Conservation (phyloP, 2,329 filamentous ascomycete genomes). For the Exutisphaerella laricina region DNA sequence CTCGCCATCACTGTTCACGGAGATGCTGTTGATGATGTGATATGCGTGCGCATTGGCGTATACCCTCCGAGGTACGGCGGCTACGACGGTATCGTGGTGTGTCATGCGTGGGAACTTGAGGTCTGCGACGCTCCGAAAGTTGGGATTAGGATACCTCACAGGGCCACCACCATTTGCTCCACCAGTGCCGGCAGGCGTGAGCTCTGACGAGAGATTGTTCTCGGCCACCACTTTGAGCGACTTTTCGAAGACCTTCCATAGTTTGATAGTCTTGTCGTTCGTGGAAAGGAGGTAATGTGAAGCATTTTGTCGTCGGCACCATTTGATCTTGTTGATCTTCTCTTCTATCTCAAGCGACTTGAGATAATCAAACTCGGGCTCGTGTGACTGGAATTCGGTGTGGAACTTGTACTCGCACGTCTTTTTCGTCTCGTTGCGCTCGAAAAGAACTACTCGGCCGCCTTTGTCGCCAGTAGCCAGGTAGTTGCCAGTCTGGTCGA, state of each 20-base stretch:
- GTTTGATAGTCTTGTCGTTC: slow-evolving; percentile 99
- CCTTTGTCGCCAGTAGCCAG: slow-evolving; percentile 87
- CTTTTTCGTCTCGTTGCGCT: slow-evolving; percentile 99
- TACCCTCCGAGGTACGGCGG: slow-evolving; percentile 88
- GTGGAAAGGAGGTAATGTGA: slow-evolving; percentile 97
- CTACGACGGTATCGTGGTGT: slow-evolving; percentile 96
- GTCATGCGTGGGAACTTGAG: slow-evolving; percentile 93
- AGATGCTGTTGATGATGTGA: slow-evolving; percentile 99
- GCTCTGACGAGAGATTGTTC: slow-evolving; percentile 94
- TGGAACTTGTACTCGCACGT: slow-evolving; percentile 99
- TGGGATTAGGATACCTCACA: slow-evolving; percentile 63
- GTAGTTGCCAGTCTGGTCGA: slow-evolving; percentile 86
- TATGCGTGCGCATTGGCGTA: slow-evolving; percentile 99
- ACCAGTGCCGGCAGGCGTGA: slow-evolving; percentile 67
- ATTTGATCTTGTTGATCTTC: slow-evolving; percentile 99
- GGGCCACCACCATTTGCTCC: slow-evolving; percentile 65
- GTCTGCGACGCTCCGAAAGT: slow-evolving; percentile 74
- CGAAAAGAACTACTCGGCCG: slow-evolving; percentile 77
- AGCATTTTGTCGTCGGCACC: slow-evolving; percentile 96
- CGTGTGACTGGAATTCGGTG: slow-evolving; percentile 98
- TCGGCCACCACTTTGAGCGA: slow-evolving; percentile 97
- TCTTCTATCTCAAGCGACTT: slow-evolving; percentile 99
- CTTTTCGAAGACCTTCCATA: slow-evolving; percentile 99
- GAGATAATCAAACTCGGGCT: slow-evolving; percentile 98
- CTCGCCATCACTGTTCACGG: slow-evolving; percentile 99